phyloP scores from a whole-genome alignment of 441 rosid species.

The Bocquillonia castaneifolia region DNA sequence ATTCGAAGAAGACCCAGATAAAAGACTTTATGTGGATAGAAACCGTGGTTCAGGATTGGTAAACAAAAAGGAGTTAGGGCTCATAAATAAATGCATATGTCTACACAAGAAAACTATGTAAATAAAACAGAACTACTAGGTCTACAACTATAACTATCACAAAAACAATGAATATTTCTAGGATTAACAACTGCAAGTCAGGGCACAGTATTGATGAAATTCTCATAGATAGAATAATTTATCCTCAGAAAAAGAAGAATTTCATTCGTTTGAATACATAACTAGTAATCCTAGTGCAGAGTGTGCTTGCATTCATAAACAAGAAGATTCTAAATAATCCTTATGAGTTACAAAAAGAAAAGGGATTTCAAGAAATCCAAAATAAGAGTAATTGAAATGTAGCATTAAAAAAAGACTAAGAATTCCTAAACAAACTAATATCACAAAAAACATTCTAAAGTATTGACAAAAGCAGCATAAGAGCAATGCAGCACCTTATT shows the following conservation, averaged over 20 bases:
- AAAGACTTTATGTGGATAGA: not conserved
- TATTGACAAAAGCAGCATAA: not conserved
- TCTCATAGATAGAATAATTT: not conserved
- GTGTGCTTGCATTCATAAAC: not conserved
- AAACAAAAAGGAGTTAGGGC: not conserved
- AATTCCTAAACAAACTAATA: not conserved
- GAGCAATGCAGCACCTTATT: not conserved
- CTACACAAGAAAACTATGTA: not conserved
- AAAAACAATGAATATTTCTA: not conserved
- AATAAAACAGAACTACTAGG: not conserved
- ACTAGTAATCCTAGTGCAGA: not conserved
- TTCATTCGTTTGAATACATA: not conserved
- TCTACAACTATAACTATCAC: not conserved
- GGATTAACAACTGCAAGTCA: not conserved
- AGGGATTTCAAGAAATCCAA: not conserved
- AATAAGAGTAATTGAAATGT: not conserved
- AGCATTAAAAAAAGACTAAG: not conserved
- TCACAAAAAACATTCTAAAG: not conserved
- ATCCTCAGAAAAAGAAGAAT: not conserved
- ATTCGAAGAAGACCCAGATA: not conserved
- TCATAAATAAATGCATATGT: not conserved
- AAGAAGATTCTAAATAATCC: not conserved
- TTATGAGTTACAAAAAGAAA: not conserved
- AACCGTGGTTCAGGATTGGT: not conserved
- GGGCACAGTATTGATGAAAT: not conserved